Evolutionary conservation across 176 grass and related monocot species (phyloP).

Genomic region (Neostapfia colusana): DNA sequence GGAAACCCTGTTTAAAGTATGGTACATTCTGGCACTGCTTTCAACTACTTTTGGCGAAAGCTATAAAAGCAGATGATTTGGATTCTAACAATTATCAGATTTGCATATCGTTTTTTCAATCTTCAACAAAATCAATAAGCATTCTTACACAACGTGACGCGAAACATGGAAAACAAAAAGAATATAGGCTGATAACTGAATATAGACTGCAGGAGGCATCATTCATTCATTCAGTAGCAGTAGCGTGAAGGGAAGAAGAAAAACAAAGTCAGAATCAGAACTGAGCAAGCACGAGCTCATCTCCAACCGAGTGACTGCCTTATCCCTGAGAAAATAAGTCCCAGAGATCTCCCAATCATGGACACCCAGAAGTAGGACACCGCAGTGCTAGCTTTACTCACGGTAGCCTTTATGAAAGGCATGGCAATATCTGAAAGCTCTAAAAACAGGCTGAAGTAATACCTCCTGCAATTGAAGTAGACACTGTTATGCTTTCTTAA

Average conservation of each 20-base stretch:
- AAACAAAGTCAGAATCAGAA: constrained; percentile 14
- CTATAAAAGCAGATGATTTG: neutral
- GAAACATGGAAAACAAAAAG: neutral
- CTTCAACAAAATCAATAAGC: neutral
- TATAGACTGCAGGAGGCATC: neutral
- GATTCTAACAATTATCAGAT: neutral
- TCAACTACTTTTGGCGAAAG: neutral
- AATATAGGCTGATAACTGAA: neutral
- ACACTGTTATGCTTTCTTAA: constrained; percentile 4
- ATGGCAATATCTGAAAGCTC: constrained; percentile 85
- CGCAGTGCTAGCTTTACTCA: constrained; percentile 62
- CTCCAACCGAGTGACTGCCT: constrained; percentile 83
- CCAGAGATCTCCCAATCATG: constrained; percentile 95
- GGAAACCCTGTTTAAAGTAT: neutral
- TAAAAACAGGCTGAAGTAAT: constrained; percentile 88
- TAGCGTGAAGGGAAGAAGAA: neutral
- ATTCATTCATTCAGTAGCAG: neutral
- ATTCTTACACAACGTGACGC: neutral
- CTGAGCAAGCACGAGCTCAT: constrained; percentile 40
- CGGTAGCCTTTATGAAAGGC: constrained; percentile 56
- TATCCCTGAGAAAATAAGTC: constrained; percentile 89
- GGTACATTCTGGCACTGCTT: neutral
- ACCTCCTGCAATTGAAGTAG: constrained; percentile 67
- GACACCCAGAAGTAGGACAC: constrained; percentile 86
- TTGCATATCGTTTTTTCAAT: constrained; percentile 2